Conservation (phyloP, 1,284 basidiomycete genomes). For the Ganoderma sinense region DNA sequence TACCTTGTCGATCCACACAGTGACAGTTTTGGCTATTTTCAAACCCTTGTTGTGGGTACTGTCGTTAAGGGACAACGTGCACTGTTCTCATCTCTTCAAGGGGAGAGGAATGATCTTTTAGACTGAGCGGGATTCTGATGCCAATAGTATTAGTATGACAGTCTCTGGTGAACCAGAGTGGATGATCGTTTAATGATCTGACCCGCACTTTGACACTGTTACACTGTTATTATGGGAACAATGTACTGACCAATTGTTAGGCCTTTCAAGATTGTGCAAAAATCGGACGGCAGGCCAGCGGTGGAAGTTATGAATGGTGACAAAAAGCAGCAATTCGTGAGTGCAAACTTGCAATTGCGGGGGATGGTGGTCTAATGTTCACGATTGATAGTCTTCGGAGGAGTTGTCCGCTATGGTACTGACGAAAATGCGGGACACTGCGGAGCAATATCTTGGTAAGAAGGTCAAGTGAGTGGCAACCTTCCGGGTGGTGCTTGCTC, state of each 20-base stretch:
- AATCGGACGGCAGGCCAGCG: constrained; percentile 74
- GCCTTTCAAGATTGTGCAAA: constrained; percentile 85
- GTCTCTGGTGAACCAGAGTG: too few species aligned
- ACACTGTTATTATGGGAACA: too few species aligned
- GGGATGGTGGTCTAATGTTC: neutral
- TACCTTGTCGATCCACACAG: too few species aligned
- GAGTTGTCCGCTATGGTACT: constrained; percentile 90
- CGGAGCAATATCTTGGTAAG: constrained; percentile 92
- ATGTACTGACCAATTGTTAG: constrained; percentile 42
- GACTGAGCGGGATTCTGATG: too few species aligned
- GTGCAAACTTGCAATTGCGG: constrained; percentile 38
- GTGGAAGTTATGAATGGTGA: constrained; percentile 84
- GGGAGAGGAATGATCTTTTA: too few species aligned
- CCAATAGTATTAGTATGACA: too few species aligned
- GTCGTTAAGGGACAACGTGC: too few species aligned
- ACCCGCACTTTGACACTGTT: too few species aligned
- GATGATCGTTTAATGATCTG: too few species aligned
- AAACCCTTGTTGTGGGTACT: too few species aligned
- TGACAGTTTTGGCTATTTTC: too few species aligned
- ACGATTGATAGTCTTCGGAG: constrained; percentile 67
- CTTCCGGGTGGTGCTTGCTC: neutral
- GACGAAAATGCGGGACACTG: constrained; percentile 96
- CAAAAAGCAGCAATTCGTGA: constrained; percentile 72
- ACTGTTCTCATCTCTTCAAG: too few species aligned
- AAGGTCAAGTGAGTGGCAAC: constrained; percentile 82